These are phyloP conservation scores for Fagopyrum esculentum DNA, from an alignment of 148 eudicot genomes.

Conservation along the genomic window DNA sequence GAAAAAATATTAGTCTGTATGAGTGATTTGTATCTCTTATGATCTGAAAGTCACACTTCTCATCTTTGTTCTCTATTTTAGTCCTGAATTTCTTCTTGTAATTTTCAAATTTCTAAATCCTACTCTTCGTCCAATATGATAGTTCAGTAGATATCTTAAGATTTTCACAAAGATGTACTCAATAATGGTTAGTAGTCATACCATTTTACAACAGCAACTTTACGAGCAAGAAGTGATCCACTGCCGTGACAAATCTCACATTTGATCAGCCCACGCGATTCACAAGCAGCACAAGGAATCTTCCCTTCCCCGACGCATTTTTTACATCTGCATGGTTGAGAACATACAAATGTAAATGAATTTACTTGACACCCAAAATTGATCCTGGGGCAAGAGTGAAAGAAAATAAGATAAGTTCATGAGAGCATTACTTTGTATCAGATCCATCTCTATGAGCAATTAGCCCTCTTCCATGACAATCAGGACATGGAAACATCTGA, in stretches of 20 bases:
- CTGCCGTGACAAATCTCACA: conserved; percentile 67
- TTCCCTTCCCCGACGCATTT: conserved; percentile 83
- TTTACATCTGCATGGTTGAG: conserved; percentile 45
- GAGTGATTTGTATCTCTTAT: no score
- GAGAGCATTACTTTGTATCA: conserved; percentile 66
- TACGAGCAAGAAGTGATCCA: conserved; percentile 68
- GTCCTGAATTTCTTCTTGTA: no score
- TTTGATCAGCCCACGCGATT: conserved; percentile 78
- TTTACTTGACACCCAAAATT: not conserved
- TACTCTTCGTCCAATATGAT: no score
- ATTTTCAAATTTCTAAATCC: no score
- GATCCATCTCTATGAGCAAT: conserved; percentile 94
- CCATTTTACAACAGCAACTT: conserved; percentile 76
- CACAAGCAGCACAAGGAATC: conserved; percentile 77
- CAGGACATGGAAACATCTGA: conserved; percentile 61
- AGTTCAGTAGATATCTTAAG: no score
- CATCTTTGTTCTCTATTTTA: no score
- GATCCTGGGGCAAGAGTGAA: not conserved
- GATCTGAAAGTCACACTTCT: no score
- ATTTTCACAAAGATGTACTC: no score
- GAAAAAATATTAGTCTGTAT: no score
- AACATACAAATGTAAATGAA: not conserved
- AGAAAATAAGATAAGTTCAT: not conserved
- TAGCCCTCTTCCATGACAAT: conserved; percentile 89
- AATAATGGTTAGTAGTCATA: conserved; percentile 22